A percentile compares a stretch with the other conserved stretches of the same genome.
Evolutionary conservation across 495 filamentous ascomycete species (phyloP).

Genomic region (Beverwykella pulmonaria): DNA sequence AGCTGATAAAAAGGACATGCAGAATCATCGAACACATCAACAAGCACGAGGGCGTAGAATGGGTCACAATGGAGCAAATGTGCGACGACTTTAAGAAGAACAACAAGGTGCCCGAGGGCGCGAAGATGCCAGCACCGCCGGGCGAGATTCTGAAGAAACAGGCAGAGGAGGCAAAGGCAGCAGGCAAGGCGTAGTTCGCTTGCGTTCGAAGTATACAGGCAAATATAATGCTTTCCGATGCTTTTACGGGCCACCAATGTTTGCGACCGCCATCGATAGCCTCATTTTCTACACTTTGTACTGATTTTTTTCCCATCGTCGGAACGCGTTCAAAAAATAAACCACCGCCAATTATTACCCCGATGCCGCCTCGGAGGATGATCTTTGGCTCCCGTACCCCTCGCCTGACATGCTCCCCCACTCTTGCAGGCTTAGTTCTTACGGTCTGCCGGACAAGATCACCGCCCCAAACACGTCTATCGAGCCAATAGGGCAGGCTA

Average conservation of each 20-base stretch:
- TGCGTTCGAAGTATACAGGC: constrained; percentile 1
- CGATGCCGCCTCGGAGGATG: neutral
- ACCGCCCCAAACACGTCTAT: neutral
- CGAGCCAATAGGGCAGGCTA: neutral
- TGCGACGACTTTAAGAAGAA: constrained; percentile 63
- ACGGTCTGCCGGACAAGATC: neutral
- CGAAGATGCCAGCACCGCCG: constrained; percentile 64
- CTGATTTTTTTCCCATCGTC: no score
- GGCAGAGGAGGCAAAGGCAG: constrained; percentile 17
- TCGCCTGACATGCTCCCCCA: neutral
- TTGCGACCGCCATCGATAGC: no score
- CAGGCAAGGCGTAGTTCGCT: neutral
- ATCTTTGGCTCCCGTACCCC: neutral
- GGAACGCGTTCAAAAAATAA: neutral
- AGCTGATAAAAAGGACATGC: neutral
- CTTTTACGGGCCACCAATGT: no score
- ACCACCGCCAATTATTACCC: neutral
- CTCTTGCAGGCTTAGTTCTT: neutral
- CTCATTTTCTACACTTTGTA: no score
- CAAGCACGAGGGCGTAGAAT: constrained; percentile 58
- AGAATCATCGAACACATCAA: constrained; percentile 56
- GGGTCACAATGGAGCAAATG: constrained; percentile 60
- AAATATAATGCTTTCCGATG: no score
- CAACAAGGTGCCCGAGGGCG: constrained; percentile 65
- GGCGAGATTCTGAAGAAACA: constrained; percentile 60